Evolutionary conservation across 2,329 filamentous ascomycete genomes (phyloP).

Genomic region (Orbilia oligospora): DNA sequence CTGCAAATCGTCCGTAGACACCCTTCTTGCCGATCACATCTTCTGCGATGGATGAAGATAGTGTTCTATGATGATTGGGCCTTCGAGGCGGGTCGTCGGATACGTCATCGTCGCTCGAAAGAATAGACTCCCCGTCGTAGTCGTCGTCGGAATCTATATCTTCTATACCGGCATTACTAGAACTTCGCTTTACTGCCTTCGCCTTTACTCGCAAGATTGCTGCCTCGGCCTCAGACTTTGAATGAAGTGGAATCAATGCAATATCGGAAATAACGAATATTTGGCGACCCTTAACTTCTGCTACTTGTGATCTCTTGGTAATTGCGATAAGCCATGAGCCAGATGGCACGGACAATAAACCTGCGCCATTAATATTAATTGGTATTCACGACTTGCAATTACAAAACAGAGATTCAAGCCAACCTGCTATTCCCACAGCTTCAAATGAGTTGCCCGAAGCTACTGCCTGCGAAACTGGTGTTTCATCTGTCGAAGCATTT

Average conservation of each 20-base stretch:
- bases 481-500: conserved; percentile 67
- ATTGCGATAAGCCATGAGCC: conserved; percentile 89
- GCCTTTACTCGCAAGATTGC: conserved; percentile 77
- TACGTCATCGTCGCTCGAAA: conserved; percentile 65
- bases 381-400: neutral
- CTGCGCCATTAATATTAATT: conserved; percentile 69
- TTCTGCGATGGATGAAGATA: conserved; percentile 79
- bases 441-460: conserved; percentile 67
- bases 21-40: conserved; percentile 88
- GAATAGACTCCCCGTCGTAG: conserved; percentile 66
- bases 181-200: conserved; percentile 67
- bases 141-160: conserved; percentile 70
- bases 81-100: conserved; percentile 61
- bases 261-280: conserved; percentile 92
- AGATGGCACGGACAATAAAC: conserved; percentile 81
- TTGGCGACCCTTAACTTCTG: conserved; percentile 80
- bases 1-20: conserved; percentile 88
- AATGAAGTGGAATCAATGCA: conserved; percentile 87
- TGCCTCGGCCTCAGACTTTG: conserved; percentile 79
- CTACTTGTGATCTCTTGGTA: conserved; percentile 87
- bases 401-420: neutral
- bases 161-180: conserved; percentile 64
- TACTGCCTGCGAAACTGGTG: conserved; percentile 65
- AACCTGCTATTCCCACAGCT: conserved; percentile 74
- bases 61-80: conserved; percentile 65